Percentiles rank a stretch among this genome's conserved stretches.
phyloP scores from a whole-genome alignment of 768 basidiomycete species.

The Crepidotus variabilis region DNA sequence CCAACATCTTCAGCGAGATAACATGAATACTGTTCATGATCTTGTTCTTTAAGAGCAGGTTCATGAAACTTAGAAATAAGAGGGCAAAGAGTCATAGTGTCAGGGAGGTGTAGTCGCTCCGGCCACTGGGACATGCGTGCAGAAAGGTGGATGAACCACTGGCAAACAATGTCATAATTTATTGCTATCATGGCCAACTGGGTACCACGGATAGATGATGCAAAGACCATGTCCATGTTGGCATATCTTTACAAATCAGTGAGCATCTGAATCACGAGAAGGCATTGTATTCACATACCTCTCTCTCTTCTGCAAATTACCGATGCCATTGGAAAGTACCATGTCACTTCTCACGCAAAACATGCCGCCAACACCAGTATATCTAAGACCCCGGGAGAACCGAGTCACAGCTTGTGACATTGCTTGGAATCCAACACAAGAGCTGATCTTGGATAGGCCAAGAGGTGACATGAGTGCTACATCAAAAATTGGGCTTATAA shows the following conservation, averaged over 20 bases:
- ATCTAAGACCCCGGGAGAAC: constrained; percentile 15
- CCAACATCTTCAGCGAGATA: constrained; percentile 23
- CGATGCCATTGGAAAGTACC: constrained; percentile 18
- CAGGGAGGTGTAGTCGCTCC: not conserved
- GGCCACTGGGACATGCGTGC: constrained; percentile 11
- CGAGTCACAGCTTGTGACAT: constrained; percentile 18
- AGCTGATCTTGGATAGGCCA: constrained; percentile 24
- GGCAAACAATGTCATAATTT: constrained; percentile 29
- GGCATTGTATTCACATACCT: constrained; percentile 9
- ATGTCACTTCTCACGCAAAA: constrained; percentile 19
- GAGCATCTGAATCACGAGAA: not conserved
- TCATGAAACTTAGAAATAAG: constrained; percentile 30
- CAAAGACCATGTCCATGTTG: constrained; percentile 13
- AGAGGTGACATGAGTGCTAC: too few species aligned
- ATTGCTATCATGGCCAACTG: constrained; percentile 2
- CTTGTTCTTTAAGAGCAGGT: constrained; percentile 18
- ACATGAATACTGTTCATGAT: constrained; percentile 24
- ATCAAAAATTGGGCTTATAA: too few species aligned
- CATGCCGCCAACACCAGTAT: constrained; percentile 20
- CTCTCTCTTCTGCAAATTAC: constrained; percentile 28
- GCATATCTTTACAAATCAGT: constrained; percentile 8
- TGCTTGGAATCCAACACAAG: constrained; percentile 23
- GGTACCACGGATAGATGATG: not conserved
- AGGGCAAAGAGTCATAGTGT: constrained; percentile 5
- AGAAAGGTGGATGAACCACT: constrained; percentile 21